Evolutionary conservation across 2,329 filamentous ascomycete genomes (phyloP).

Genomic region (Botryosphaeria agaves): DNA sequence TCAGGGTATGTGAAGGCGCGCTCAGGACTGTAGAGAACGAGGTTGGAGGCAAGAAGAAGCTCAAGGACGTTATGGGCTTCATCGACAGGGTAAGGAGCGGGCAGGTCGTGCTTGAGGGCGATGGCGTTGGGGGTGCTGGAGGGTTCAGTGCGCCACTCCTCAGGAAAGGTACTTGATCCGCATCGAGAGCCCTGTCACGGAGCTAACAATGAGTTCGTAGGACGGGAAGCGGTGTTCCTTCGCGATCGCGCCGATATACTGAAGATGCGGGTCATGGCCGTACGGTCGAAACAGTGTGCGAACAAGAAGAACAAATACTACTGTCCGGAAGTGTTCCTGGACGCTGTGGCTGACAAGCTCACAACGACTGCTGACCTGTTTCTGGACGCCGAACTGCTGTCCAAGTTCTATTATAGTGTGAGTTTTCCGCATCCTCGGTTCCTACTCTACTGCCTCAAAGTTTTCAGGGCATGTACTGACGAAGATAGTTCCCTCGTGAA

Average conservation of each 20-base stretch:
- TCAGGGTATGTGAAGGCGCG: slow-evolving; percentile 68
- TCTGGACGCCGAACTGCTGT: slow-evolving; percentile 88
- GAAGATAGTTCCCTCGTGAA: slow-evolving; percentile 61
- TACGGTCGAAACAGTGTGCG: slow-evolving; percentile 82
- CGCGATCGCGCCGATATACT: slow-evolving; percentile 81
- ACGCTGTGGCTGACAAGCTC: slow-evolving; percentile 87
- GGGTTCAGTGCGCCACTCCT: slow-evolving; percentile 82
- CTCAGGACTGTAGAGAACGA: slow-evolving; percentile 56
- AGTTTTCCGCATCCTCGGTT: slow-evolving; percentile 4
- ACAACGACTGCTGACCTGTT: slow-evolving; percentile 92
- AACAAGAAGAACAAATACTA: slow-evolving; percentile 81
- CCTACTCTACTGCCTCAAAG: background rate
- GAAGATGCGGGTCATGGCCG: slow-evolving; percentile 71
- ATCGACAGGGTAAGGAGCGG: slow-evolving; percentile 81
- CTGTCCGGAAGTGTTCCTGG: slow-evolving; percentile 95
- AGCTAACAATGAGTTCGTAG: slow-evolving; percentile 25
- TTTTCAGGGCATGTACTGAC: too few relatives aligned
- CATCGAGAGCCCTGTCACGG: background rate
- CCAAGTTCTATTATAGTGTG: slow-evolving; percentile 86
- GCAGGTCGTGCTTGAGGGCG: slow-evolving; percentile 69
- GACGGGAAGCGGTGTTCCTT: slow-evolving; percentile 84
- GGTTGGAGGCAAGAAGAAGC: slow-evolving; percentile 67
- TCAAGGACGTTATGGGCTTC: slow-evolving; percentile 79
- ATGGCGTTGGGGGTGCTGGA: slow-evolving; percentile 69
- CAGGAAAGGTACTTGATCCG: slow-evolving; percentile 46